phyloP scores from a whole-genome alignment of 139 green algal species.

The Volvox reticuliferus region DNA sequence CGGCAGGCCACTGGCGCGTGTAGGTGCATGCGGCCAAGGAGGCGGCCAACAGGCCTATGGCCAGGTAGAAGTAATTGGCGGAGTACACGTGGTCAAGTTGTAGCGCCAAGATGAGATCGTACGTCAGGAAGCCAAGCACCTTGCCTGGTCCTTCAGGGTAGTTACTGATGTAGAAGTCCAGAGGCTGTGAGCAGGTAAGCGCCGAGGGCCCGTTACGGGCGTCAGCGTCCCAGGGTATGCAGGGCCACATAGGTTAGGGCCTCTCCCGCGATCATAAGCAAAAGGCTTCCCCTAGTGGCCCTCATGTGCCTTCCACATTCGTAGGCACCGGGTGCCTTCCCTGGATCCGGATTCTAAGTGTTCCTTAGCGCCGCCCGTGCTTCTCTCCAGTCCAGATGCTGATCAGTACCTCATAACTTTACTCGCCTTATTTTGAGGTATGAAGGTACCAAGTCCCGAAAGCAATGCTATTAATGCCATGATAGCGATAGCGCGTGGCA shows the following conservation, averaged over 20 bases:
- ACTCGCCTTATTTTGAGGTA: conserved; percentile 90
- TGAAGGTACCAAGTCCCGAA: conserved; percentile 92
- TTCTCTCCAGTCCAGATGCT: too few species aligned
- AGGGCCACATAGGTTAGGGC: too few species aligned
- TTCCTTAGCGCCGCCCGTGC: too few species aligned
- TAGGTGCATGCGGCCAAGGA: conserved; percentile 94
- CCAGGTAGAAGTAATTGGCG: conserved; percentile 88
- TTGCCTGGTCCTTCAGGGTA: conserved; percentile 69
- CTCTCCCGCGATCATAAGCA: too few species aligned
- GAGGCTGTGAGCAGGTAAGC: conserved; percentile 32
- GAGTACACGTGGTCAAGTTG: conserved; percentile 94
- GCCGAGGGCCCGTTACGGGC: too few species aligned
- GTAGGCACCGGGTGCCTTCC: too few species aligned
- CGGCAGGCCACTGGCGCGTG: conserved; percentile 91
- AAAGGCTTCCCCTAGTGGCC: too few species aligned
- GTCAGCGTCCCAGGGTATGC: too few species aligned
- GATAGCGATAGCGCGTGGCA: conserved; percentile 90
- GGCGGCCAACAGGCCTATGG: conserved; percentile 86
- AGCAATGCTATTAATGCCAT: conserved; percentile 88
- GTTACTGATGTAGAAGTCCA: conserved; percentile 82
- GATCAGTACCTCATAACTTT: too few species aligned
- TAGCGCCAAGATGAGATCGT: conserved; percentile 74
- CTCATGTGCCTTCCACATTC: too few species aligned
- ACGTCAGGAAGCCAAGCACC: conserved; percentile 89
- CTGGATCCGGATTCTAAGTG: too few species aligned